Evolutionary conservation across 2,329 filamentous ascomycete species (phyloP), one percentile per base, ranked within the genome.

Genomic region (Stachybotrys echinatus): DNA sequence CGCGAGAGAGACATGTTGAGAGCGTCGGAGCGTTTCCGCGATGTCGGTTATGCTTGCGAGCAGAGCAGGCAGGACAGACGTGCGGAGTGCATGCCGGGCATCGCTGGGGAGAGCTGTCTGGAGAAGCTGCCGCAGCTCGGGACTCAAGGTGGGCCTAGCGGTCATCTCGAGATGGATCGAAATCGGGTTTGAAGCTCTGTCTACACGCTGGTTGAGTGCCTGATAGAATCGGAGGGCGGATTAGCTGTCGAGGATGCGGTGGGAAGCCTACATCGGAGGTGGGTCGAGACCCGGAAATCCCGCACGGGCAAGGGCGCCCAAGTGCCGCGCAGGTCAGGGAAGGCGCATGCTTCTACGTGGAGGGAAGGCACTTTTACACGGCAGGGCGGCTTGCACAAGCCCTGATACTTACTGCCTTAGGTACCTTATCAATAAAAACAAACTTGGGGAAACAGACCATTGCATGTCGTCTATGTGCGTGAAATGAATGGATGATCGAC

Each of bases 31-130:
- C 2, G 70, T 62, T 6, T 58, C 58, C 38, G 75, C 70, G 45
- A 81, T 74, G 8, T 66, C 64, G 14, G 70, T 63, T 47, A 82
- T 65, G 54, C 69, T 65, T 23, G 64, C 58, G 38, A 83, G 64
- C 0, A 83, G 68, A 0, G 67, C 61, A 0, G 79, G 79, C 3
- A 83, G 61, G 5, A 83, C 71, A 0, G 73, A 74, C 2, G 57
- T 60, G 27, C 68, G 59, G 1, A 81, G 69, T 2, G 62, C 59
- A n/a, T 59, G 50, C 48, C 63, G 60, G 1, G 27, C 51, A 3
- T 55, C 50, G 20, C 57, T 50, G 0, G 61, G 55, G 2, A 67
- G 52, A 3, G 62, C 50, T 27, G 57, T 49, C 8, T 54, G 40
- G 37, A 68, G 58, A 34, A 50, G 51, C 17, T 38, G 23, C 18